Evolutionary conservation across 371 early-diverging fungal genomes (phyloP), one percentile per base, ranked within the genome.

Genomic region (Capillidium rhysosporum): DNA sequence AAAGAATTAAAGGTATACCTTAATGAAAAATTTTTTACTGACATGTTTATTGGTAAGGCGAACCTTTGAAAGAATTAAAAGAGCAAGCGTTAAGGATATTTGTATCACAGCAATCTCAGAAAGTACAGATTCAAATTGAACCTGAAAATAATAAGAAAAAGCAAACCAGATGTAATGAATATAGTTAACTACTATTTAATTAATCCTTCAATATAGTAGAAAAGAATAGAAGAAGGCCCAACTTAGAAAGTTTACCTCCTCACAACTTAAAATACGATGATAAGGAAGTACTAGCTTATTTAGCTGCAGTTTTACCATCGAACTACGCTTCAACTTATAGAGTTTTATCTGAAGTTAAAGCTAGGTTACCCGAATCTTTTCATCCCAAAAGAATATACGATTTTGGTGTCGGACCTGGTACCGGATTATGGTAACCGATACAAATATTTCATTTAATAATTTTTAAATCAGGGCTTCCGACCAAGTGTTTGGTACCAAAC

Each of bases 381-480:
- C 45, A 59, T 1, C 89, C 91, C 0, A 63, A 49, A 23, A 66
- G 66, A 0, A 64, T 87, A 24, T 56, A 89, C 46, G 92, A 92
- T 65, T 86, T 89, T 61, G 92, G 89, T 18, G 76, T 79, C 0
- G 92, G 92, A 1, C 89, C 91, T 3, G 92, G 85, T 26, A 84
- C 89, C 3, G 84, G 76, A 7, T 66, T 90, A 30, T 90, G 84
- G 83, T 77, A 69, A 54, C 49, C 23, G 45, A 24, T 24, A 28
- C 26, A 1, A n/a, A 26, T 9, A 49, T 1, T n/a, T 46, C n/a
- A 31, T 55, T 55, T 40, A 21, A 29, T 30, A 24, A 20, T 10
- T 20, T 28, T 12, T 45, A 29, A 47, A n/a, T 21, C 61, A 79
- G 86, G 88, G 87, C 83, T 1, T 70, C 78, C 2, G 71, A 75